phyloP scores from a whole-genome alignment of 306 rosid species.

The Quercus dentata region DNA sequence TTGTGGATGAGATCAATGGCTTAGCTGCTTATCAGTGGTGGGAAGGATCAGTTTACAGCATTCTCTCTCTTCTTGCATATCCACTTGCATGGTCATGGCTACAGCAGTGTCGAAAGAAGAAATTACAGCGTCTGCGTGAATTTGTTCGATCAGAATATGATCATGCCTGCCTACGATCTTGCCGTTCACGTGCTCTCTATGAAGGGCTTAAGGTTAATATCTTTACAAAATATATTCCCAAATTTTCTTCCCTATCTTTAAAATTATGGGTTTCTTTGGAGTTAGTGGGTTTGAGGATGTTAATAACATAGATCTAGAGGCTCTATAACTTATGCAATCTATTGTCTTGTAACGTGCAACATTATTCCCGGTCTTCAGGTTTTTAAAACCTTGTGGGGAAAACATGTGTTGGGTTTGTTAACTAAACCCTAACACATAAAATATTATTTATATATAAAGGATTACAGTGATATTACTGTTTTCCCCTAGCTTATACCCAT shows the following conservation, averaged over 20 bases:
- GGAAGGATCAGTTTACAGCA: slow-evolving; percentile 90
- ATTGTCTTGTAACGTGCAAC: not conserved
- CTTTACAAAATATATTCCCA: not conserved
- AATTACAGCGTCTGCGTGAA: slow-evolving; percentile 83
- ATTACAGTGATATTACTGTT: too few relatives aligned
- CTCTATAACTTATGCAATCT: not conserved
- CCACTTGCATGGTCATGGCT: slow-evolving; percentile 98
- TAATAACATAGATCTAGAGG: not conserved
- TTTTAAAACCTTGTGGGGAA: not conserved
- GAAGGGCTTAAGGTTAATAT: slow-evolving; percentile 89
- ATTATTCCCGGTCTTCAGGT: not conserved
- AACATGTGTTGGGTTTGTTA: too few relatives aligned
- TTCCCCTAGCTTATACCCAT: too few relatives aligned
- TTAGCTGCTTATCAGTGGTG: slow-evolving; percentile 96
- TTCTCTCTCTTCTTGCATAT: slow-evolving; percentile 71
- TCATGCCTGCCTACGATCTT: slow-evolving; percentile 91
- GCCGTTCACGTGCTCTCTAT: slow-evolving; percentile 97
- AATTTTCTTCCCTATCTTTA: not conserved
- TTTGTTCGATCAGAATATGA: slow-evolving; percentile 96
- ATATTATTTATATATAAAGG: too few relatives aligned
- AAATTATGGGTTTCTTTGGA: not conserved
- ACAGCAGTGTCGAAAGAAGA: slow-evolving; percentile 86
- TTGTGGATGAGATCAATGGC: slow-evolving; percentile 90
- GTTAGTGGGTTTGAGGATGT: not conserved
- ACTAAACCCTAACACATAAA: too few relatives aligned